Conservation (phyloP, 768 basidiomycete genomes). For the Cubamyces sp. region DNA sequence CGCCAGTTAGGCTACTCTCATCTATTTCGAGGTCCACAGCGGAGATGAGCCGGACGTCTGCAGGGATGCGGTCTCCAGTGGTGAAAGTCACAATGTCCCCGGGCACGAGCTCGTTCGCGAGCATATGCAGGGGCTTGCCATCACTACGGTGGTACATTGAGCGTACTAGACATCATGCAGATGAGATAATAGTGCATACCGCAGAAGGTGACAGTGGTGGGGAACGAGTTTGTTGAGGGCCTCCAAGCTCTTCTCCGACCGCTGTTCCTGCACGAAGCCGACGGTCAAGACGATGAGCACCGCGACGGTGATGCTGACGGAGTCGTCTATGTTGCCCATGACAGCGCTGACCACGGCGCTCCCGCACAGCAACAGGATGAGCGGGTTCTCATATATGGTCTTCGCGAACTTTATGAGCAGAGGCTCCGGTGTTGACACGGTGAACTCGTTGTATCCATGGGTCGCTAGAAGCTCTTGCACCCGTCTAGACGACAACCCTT, state of each 20-base stretch:
- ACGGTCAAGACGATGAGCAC: constrained; percentile 94
- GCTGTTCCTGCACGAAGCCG: constrained; percentile 93
- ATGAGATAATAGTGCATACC: constrained; percentile 39
- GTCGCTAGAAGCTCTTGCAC: constrained; percentile 64
- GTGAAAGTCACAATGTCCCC: constrained; percentile 90
- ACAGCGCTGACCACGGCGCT: constrained; percentile 88
- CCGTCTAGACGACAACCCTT: constrained; percentile 65
- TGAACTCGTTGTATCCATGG: constrained; percentile 94
- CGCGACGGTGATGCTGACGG: constrained; percentile 89
- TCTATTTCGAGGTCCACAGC: constrained; percentile 91
- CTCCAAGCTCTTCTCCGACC: constrained; percentile 93
- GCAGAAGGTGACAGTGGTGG: constrained; percentile 91
- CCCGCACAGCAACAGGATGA: constrained; percentile 88
- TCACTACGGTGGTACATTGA: constrained; percentile 42
- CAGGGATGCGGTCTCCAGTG: constrained; percentile 93
- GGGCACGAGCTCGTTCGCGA: constrained; percentile 96
- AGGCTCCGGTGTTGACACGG: constrained; percentile 81
- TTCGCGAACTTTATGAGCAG: constrained; percentile 87
- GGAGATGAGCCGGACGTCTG: constrained; percentile 84
- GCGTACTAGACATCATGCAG: not conserved
- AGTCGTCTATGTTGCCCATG: constrained; percentile 97
- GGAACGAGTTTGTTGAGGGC: constrained; percentile 96
- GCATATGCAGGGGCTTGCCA: constrained; percentile 71
- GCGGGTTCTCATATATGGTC: constrained; percentile 93
- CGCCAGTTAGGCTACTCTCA: constrained; percentile 94